Evolutionary conservation across 148 eudicot species (phyloP).

Genomic region (Vaccinium darrowii): DNA sequence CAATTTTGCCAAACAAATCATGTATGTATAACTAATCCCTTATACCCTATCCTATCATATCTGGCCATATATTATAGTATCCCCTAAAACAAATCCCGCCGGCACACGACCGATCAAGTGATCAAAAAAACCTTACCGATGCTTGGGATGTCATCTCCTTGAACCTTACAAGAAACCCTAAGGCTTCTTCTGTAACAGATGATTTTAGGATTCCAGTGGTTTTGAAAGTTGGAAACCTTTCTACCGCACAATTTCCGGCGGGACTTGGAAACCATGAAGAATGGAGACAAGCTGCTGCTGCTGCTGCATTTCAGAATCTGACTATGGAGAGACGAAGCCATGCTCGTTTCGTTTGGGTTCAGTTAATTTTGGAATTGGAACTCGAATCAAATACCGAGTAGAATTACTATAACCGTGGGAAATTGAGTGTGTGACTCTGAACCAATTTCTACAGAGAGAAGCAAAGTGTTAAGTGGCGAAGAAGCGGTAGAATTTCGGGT

Average conservation of each 20-base stretch:
- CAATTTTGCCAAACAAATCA: too few species aligned
- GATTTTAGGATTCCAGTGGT: conserved; percentile 12
- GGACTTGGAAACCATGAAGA: conserved; percentile 18
- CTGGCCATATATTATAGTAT: too few species aligned
- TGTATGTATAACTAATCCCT: too few species aligned
- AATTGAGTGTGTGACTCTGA: neutral
- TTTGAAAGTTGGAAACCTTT: conserved; percentile 26
- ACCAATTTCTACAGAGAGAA: neutral
- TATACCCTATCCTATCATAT: too few species aligned
- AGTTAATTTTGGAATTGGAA: neutral
- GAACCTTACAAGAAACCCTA: conserved; percentile 45
- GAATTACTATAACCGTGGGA: neutral
- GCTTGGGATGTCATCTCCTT: conserved; percentile 40
- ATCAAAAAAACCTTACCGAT: neutral
- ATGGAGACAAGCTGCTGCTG: conserved; percentile 21
- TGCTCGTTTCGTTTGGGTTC: conserved; percentile 9
- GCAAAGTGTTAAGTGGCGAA: neutral
- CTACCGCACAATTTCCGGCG: conserved; percentile 18
- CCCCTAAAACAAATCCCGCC: too few species aligned
- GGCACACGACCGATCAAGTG: too few species aligned
- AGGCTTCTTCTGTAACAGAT: conserved; percentile 27
- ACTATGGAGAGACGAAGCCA: conserved; percentile 51
- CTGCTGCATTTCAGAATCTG: conserved; percentile 42
- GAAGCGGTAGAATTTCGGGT: too few species aligned
- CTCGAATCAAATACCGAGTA: neutral